These are phyloP conservation scores for Opeltia flavorubescens DNA, from an alignment of 495 filamentous ascomycete genomes.

Conservation along the genomic window DNA sequence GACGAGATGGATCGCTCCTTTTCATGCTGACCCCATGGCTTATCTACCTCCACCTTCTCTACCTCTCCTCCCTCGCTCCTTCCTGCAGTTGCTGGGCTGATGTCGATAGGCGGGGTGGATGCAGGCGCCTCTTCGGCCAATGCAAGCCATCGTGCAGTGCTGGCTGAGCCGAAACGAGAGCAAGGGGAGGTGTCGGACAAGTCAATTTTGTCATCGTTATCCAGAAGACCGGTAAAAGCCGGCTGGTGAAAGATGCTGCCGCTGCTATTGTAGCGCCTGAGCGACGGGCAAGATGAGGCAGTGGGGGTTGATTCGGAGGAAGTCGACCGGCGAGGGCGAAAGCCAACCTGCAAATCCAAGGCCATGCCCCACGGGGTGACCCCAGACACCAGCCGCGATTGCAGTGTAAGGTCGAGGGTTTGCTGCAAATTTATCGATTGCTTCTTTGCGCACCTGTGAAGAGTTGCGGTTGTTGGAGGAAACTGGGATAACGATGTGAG, in stretches of 20 bases:
- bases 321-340: slow-evolving; percentile 4
- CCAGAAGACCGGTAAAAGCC: slow-evolving; percentile 4
- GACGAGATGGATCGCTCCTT: slow-evolving; percentile 16
- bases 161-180: slow-evolving; percentile 6
- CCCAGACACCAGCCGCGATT: background rate
- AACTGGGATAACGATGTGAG: background rate
- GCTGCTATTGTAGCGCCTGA: slow-evolving; percentile 7
- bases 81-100: slow-evolving; percentile 2
- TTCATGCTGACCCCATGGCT: background rate
- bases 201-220: background rate
- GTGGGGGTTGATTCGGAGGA: slow-evolving; percentile 9
- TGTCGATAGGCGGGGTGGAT: slow-evolving; percentile 13
- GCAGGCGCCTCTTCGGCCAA: slow-evolving; percentile 7
- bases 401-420: slow-evolving; percentile 9
- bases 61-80: background rate
- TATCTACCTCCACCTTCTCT: background rate
- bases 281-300: background rate
- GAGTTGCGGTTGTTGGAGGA: background rate
- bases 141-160: slow-evolving; percentile 7
- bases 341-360: slow-evolving; percentile 11
- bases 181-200: slow-evolving; percentile 1
- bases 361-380: slow-evolving; percentile 12
- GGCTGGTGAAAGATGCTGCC: background rate
- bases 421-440: slow-evolving; percentile 18
- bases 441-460: slow-evolving; percentile 15